These are phyloP conservation scores for Ichthyophthirius multifiliis DNA, from an alignment of 169 alveolate genomes.

Conservation along the genomic window DNA sequence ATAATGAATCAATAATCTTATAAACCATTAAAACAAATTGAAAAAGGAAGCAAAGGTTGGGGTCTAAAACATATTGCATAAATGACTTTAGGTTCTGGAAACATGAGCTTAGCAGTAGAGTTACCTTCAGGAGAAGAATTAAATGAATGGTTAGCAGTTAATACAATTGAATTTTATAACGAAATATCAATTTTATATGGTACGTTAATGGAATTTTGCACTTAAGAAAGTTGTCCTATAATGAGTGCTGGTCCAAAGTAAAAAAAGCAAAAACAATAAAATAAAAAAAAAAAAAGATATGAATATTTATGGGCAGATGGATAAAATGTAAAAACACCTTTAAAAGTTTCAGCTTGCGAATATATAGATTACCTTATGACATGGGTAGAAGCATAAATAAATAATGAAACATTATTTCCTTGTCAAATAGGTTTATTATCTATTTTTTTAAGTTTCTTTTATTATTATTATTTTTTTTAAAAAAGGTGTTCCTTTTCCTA, in stretches of 20 bases:
- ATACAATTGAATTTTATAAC: constrained; percentile 88
- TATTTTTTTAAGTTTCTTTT: no score
- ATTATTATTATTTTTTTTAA: background rate
- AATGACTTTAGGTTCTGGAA: constrained; percentile 88
- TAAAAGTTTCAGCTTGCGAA: constrained; percentile 82
- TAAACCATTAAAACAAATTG: constrained; percentile 68
- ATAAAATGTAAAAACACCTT: constrained; percentile 80
- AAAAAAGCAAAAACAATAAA: no score
- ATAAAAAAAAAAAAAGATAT: no score
- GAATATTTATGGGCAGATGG: constrained; percentile 92
- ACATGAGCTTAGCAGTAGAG: constrained; percentile 85
- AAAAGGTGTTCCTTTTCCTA: constrained; percentile 89
- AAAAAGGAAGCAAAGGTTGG: constrained; percentile 75
- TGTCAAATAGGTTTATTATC: constrained; percentile 57
- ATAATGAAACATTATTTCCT: constrained; percentile 84
- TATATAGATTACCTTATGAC: constrained; percentile 87
- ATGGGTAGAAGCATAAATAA: constrained; percentile 88
- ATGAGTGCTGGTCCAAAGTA: constrained; percentile 90
- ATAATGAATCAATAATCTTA: constrained; percentile 37
- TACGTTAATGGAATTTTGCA: constrained; percentile 85
- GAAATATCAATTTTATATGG: constrained; percentile 87
- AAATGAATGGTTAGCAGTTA: constrained; percentile 90
- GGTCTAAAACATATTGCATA: constrained; percentile 83
- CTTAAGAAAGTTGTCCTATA: constrained; percentile 84
- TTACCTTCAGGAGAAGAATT: constrained; percentile 88